Conservation (phyloP, 2,329 filamentous ascomycete species). For the Pseudogymnoascus verrucosus region DNA sequence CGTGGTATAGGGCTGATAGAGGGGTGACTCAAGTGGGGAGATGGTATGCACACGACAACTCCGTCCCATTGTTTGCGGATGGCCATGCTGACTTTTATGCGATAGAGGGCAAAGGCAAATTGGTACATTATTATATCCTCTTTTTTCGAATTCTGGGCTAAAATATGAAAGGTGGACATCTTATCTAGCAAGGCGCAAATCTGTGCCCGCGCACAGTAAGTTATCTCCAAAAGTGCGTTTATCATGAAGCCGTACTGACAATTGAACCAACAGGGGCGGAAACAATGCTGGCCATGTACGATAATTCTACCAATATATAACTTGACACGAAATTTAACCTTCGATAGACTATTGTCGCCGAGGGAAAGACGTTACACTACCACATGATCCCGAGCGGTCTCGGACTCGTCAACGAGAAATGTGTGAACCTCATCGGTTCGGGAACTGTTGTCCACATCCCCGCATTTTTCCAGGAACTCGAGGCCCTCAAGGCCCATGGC, state of each 20-base stretch:
- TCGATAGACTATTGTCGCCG: constrained; percentile 35
- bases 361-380: constrained; percentile 38
- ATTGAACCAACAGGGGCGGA: constrained; percentile 40
- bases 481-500: constrained; percentile 51
- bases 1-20: not conserved
- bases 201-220: constrained; percentile 8
- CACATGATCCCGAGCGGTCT: constrained; percentile 58
- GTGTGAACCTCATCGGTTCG: constrained; percentile 66
- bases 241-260: constrained; percentile 37
- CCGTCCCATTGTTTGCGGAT: not conserved
- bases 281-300: constrained; percentile 44
- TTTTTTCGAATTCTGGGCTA: not conserved
- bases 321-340: constrained; percentile 33
- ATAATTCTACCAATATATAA: constrained; percentile 12
- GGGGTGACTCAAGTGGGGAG: constrained; percentile 10
- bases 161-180: constrained; percentile 9
- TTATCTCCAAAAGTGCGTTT: not conserved
- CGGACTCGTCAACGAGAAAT: constrained; percentile 63
- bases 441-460: constrained; percentile 61
- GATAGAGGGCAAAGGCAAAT: constrained; percentile 10
- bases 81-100: not conserved
- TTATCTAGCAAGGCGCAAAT: constrained; percentile 10
- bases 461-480: constrained; percentile 57
- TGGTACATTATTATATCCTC: constrained; percentile 4
- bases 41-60: constrained; percentile 5